phyloP scores from a whole-genome alignment of 2,329 filamentous ascomycete genomes.

The Cladorrhinum sp. region DNA sequence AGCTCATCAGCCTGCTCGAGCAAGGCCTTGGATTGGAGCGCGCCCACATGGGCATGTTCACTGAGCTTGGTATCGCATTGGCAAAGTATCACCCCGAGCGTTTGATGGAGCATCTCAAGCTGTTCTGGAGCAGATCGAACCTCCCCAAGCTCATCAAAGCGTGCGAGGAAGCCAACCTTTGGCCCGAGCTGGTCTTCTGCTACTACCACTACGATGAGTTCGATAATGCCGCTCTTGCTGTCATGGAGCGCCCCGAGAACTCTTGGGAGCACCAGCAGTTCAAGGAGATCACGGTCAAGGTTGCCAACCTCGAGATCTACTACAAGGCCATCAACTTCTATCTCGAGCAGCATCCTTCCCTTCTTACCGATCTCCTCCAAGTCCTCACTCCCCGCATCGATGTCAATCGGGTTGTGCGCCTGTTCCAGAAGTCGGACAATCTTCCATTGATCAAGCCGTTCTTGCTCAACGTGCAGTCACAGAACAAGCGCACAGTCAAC shows the following conservation, averaged over 20 bases:
- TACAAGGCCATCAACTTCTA: slow-evolving; percentile 97
- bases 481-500: slow-evolving; percentile 98
- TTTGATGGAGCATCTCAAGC: slow-evolving; percentile 96
- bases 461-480: slow-evolving; percentile 89
- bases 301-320: slow-evolving; percentile 97
- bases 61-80: slow-evolving; percentile 83
- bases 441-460: slow-evolving; percentile 98
- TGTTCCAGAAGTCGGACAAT: slow-evolving; percentile 98
- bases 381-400: slow-evolving; percentile 90
- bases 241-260: slow-evolving; percentile 96
- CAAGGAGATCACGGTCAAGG: slow-evolving; percentile 98
- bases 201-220: slow-evolving; percentile 99
- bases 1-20: slow-evolving; percentile 91
- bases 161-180: slow-evolving; percentile 90
- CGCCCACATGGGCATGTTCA: slow-evolving; percentile 97
- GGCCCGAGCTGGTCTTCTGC: slow-evolving; percentile 96
- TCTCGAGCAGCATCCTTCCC: slow-evolving; percentile 90
- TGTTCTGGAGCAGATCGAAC: slow-evolving; percentile 98
- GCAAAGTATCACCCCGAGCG: slow-evolving; percentile 94
- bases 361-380: slow-evolving; percentile 93
- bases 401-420: slow-evolving; percentile 97
- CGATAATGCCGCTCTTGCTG: slow-evolving; percentile 93
- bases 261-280: slow-evolving; percentile 99
- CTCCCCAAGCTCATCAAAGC: slow-evolving; percentile 94
- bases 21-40: slow-evolving; percentile 90